Base-by-base conservation (phyloP, 768 basidiomycete species). In the Filobasidium floriforme region DNA sequence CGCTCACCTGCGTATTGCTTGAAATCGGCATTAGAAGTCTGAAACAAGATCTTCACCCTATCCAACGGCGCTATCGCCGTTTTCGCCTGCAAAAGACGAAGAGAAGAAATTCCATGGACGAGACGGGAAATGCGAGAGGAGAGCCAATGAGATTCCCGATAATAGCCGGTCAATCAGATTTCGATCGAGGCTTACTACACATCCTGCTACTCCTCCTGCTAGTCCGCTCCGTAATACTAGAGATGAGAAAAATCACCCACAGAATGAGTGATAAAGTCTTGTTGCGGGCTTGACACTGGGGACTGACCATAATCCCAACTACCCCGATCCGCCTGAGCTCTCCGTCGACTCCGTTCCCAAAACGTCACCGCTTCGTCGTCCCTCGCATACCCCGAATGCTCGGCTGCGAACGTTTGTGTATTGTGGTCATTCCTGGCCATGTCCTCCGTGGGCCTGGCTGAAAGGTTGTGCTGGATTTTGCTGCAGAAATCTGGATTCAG, bases 11-110 rank as follows among this genome's bases (percentile, higher is more conserved):
- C 85, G 80, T 93, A 98, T 78, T 92, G 90, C 76, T 85, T 84
- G 76, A 89, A 99, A 66, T 98, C 94, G 9, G 89, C 89, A 78
- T 94, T 96, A 7, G 90, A 90, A 0, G 96, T 91, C 78, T 99
- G 94, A 76, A 98, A 96, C 59, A 99, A 86, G 73, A 99, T 99
- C 81, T 99, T 99, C 72, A 99, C 93, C 76, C 96, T 84, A 78
- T 99, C 96, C 59, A 99, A 84, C 3, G 96, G 96, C 22, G 96
- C 96, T 52, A 96, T 90, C 40, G 87, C 88, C 14, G 92, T 91
- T 80, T 94, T 94, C 59, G 92, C 92, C 93, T 94, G 65, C 1
- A 54, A 70, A 46, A 32, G 60, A 15, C 22, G n/a, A n/a, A n/a
- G n/a, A n/a, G n/a, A n/a, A n/a, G n/a, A n/a, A n/a, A n/a, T n/a